Base-by-base conservation (phyloP, 2,329 filamentous ascomycete species). In the Botrytis hyacinthi region DNA sequence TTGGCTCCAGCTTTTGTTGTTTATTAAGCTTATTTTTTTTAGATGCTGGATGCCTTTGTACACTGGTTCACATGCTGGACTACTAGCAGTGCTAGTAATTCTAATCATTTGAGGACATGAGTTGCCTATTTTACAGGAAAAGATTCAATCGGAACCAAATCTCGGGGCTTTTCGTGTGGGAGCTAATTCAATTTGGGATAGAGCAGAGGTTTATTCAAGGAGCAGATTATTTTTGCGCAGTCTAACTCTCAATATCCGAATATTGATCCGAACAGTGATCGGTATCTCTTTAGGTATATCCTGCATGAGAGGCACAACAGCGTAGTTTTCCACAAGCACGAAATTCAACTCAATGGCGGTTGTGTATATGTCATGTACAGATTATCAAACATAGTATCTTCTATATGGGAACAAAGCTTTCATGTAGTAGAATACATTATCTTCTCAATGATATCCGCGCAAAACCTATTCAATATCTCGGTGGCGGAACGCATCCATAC, bases 391-490 rank as follows among this genome's bases (percentile, higher is more conserved):
- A 3, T 10, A n/a, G 14, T 26, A 4, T 37, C 10, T 26, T 26
- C 20, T 26, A 4, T 4, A 37, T 35, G 1, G 7, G 4, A 6
- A 14, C 1, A 16, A 4, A 60, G 4, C 32, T 60, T 35, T 40
- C 5, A 40, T 40, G 35, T 40, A 2, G 22, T 2, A 37, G 35
- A 40, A 7, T 6, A n/a, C 4, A 40, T 35, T 5, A 40, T n/a
- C 0, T 1, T 40, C 7, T 0, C 2, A n/a, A n/a, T 8, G 5
- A 16, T 40, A 35, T n/a, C 1, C 35, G 16, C 1, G 35, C 12
- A 62, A 14, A 18, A 40, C 22, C 26, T 4, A n/a, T 37, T 62
- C 14, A n/a, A 6, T n/a, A 40, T 40, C 5, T 54, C 5, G 48
- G 6, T 42, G 26, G 16, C 7, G 7, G 14, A 62, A 16, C 14